Conservation (phyloP, 108 stramenopile genomes). For the Ochromonas danica region DNA sequence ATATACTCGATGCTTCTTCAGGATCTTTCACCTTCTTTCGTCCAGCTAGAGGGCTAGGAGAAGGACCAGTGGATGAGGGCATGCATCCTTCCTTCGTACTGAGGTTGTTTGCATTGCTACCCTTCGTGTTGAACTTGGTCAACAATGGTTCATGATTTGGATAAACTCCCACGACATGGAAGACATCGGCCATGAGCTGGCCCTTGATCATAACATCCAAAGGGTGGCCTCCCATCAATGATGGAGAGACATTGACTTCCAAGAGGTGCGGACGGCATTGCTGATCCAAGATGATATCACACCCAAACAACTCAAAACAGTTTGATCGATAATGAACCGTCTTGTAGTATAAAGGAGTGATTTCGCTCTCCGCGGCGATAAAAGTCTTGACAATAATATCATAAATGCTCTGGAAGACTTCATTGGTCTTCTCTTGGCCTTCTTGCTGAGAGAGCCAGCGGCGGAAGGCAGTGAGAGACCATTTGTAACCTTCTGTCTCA, state of each 20-base stretch:
- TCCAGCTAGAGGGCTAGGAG: neutral
- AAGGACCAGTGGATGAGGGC: neutral
- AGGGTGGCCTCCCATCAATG: constrained; percentile 32
- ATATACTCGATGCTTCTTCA: neutral
- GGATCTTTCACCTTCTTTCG: neutral
- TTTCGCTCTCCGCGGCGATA: constrained; percentile 54
- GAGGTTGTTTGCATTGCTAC: neutral
- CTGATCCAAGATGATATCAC: neutral
- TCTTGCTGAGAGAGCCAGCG: neutral
- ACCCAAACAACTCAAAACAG: constrained; percentile 7
- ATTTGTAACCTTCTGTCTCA: constrained; percentile 31
- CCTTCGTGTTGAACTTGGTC: neutral
- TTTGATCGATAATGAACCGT: constrained; percentile 32
- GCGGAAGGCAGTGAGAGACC: constrained; percentile 6
- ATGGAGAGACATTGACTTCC: constrained; percentile 41
- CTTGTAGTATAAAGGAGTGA: constrained; percentile 42
- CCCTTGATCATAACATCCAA: constrained; percentile 51
- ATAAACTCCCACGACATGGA: constrained; percentile 23
- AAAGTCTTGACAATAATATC: constrained; percentile 56
- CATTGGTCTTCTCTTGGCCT: neutral
- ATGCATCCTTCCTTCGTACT: too few species aligned
- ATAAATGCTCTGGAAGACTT: constrained; percentile 23
- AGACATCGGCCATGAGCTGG: constrained; percentile 43
- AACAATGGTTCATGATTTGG: constrained; percentile 21
- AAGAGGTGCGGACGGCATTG: constrained; percentile 9